These are phyloP conservation scores for Hemileia vastatrix DNA, from an alignment of 1,284 basidiomycete genomes.

Conservation along the genomic window DNA sequence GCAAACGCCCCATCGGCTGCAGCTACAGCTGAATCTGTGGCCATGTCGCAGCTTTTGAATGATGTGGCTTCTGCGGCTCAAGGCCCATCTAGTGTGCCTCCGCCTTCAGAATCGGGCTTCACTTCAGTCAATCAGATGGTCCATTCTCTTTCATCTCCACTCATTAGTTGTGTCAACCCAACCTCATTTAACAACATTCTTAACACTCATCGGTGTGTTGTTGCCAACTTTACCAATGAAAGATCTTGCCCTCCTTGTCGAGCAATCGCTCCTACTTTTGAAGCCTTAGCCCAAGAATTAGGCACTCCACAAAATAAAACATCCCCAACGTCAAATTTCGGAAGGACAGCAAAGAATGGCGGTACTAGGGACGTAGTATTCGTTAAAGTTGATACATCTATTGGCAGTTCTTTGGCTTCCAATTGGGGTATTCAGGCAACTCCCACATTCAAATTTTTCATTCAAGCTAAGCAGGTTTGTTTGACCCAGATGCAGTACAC, in stretches of 20 bases:
- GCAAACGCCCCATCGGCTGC: constrained; percentile 4
- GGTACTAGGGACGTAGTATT: constrained; percentile 33
- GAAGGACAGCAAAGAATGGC: too few relatives aligned
- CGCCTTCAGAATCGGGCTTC: constrained; percentile 1
- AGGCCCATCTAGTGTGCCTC: background rate
- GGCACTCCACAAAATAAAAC: too few relatives aligned
- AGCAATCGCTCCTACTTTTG: constrained; percentile 39
- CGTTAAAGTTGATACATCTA: constrained; percentile 37
- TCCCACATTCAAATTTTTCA: constrained; percentile 41
- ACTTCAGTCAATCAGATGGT: too few relatives aligned
- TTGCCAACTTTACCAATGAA: constrained; percentile 42
- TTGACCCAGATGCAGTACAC: background rate
- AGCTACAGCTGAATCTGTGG: background rate
- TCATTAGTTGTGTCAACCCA: constrained; percentile 30
- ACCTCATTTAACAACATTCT: constrained; percentile 34
- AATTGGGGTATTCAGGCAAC: constrained; percentile 33
- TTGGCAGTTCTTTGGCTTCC: constrained; percentile 28
- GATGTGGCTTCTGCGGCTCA: constrained; percentile 17
- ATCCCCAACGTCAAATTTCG: constrained; percentile 18
- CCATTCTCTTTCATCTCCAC: constrained; percentile 21
- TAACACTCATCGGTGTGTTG: constrained; percentile 29
- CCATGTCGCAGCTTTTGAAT: constrained; percentile 6
- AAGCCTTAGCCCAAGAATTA: constrained; percentile 34
- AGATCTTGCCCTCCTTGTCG: constrained; percentile 40
- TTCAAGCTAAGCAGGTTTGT: constrained; percentile 26